A percentile compares a stretch with the other conserved stretches of the same genome.
Evolutionary conservation across 2,329 filamentous ascomycete species (phyloP).

Genomic region (Neonectria hederae): DNA sequence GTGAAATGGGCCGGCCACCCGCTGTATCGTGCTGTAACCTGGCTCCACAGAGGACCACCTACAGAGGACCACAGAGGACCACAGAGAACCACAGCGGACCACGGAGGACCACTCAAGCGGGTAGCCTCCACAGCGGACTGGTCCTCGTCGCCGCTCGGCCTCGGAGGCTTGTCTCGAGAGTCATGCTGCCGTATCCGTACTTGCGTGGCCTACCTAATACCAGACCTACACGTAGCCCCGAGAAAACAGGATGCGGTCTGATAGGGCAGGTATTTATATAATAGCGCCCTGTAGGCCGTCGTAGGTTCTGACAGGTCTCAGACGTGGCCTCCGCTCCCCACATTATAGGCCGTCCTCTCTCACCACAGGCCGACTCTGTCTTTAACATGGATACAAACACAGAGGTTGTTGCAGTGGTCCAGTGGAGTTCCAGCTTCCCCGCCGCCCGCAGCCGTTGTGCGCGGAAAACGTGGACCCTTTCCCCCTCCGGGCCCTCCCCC

Average conservation of each 20-base stretch:
- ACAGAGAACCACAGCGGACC: constrained; percentile 1
- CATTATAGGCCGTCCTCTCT: constrained; percentile 6
- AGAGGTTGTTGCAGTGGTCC: background rate
- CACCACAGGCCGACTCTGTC: background rate
- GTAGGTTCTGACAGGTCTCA: constrained; percentile 16
- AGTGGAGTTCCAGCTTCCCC: constrained; percentile 12
- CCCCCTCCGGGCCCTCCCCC: background rate
- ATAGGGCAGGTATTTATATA: constrained; percentile 9
- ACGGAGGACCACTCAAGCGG: constrained; percentile 6
- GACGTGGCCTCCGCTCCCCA: constrained; percentile 7
- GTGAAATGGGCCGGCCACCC: constrained; percentile 1
- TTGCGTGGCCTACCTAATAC: background rate
- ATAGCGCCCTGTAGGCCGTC: background rate
- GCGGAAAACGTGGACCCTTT: constrained; percentile 25
- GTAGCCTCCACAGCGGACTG: constrained; percentile 6
- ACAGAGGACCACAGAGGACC: too few species aligned
- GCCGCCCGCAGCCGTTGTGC: constrained; percentile 19
- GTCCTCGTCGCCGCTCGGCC: background rate
- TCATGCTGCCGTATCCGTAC: background rate
- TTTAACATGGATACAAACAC: background rate
- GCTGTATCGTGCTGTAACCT: constrained; percentile 3
- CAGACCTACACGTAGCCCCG: background rate
- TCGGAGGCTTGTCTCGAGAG: constrained; percentile 2
- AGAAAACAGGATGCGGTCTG: background rate
- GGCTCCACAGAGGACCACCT: constrained; percentile 9